Percentiles rank a stretch among this genome's conserved stretches.
Evolutionary conservation across 495 filamentous ascomycete species (phyloP).

Genomic region (Astrothelium subdiscretum): DNA sequence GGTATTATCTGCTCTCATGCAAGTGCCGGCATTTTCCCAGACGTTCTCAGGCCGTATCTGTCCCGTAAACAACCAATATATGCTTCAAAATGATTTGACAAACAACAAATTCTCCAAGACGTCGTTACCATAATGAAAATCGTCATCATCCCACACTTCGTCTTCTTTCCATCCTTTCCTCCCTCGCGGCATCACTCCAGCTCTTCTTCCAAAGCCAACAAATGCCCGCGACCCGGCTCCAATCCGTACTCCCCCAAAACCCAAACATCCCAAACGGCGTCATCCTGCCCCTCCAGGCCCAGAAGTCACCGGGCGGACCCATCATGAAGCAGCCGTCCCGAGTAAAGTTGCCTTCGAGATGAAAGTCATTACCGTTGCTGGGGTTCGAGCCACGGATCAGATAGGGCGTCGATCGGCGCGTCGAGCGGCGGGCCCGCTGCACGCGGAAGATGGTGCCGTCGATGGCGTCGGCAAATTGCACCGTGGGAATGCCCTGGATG

Average conservation of each 20-base stretch:
- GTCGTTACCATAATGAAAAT: background rate
- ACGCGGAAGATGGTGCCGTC: background rate
- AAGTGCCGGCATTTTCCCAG: too few relatives aligned
- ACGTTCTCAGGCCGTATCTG: too few relatives aligned
- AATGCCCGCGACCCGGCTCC: background rate
- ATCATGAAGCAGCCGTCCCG: background rate
- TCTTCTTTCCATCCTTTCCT: background rate
- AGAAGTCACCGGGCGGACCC: background rate
- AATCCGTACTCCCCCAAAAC: background rate
- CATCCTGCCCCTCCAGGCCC: constrained; percentile 1
- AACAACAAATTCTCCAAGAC: background rate
- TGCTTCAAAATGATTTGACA: background rate
- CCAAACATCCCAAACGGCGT: constrained; percentile 2
- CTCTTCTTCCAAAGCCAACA: background rate
- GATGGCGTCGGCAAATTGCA: background rate
- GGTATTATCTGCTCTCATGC: too few relatives aligned
- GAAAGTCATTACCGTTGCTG: background rate
- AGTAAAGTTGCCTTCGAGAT: background rate
- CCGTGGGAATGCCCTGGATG: background rate
- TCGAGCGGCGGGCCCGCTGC: background rate
- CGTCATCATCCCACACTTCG: background rate
- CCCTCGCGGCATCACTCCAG: background rate
- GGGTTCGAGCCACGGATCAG: background rate
- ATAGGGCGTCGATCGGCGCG: background rate
- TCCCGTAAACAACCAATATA: background rate